phyloP scores from a whole-genome alignment of 2,329 filamentous ascomycete species.

The Cryphonectria japonica region DNA sequence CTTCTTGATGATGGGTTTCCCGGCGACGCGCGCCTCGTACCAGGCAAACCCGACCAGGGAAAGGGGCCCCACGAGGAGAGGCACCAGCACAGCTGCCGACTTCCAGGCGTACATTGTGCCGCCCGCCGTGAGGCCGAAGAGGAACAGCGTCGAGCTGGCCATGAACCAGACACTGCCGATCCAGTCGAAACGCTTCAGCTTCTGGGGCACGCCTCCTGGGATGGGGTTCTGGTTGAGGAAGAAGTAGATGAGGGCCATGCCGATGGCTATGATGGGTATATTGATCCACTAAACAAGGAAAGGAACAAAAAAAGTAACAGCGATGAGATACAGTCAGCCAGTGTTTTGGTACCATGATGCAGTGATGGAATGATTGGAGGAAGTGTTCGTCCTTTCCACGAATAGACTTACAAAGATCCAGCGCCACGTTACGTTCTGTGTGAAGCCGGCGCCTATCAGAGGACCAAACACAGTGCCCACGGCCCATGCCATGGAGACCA shows the following conservation, averaged over 20 bases:
- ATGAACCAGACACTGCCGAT: conserved; percentile 65
- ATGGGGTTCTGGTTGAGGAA: conserved; percentile 57
- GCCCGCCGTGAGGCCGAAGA: conserved; percentile 67
- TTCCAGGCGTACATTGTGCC: conserved; percentile 68
- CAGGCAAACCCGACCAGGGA: conserved; percentile 56
- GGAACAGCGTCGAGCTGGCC: conserved; percentile 58
- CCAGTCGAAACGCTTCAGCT: conserved; percentile 64
- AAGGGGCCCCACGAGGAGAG: conserved; percentile 57
- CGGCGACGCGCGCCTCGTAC: conserved; percentile 56
- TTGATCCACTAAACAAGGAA: conserved; percentile 54
- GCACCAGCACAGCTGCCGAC: conserved; percentile 64
- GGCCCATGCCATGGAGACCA: conserved; percentile 53
- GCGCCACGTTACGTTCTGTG: conserved; percentile 56
- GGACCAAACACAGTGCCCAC: conserved; percentile 59
- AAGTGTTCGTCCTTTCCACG: no score
- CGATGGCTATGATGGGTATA: conserved; percentile 58
- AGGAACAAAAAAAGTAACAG: no score
- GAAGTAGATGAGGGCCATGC: conserved; percentile 48
- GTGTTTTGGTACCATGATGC: no score
- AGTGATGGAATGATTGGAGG: no score
- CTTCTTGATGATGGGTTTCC: conserved; percentile 53
- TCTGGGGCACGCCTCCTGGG: conserved; percentile 49
- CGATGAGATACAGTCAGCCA: conserved; percentile 3
- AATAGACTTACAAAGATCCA: conserved; percentile 47
- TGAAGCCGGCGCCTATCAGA: conserved; percentile 57